These are phyloP conservation scores for Sungouiella blattae DNA, from an alignment of 805 yeast genomes.

Conservation along the genomic window DNA sequence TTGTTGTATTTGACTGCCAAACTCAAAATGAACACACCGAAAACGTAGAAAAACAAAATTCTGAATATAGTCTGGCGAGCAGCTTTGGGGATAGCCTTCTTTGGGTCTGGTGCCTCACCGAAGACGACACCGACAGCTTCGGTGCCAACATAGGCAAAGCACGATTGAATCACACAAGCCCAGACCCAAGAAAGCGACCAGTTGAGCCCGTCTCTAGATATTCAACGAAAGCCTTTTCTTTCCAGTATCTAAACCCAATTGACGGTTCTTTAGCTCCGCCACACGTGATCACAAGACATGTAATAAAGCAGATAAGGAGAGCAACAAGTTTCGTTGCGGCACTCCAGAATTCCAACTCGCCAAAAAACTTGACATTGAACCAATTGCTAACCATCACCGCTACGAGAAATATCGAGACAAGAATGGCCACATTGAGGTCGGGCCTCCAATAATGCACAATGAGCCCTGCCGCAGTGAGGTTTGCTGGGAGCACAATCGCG, in stretches of 20 bases:
- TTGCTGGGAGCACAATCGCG: slow-evolving; percentile 75
- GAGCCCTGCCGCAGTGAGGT: slow-evolving; percentile 69
- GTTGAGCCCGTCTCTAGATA: slow-evolving; percentile 74
- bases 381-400: slow-evolving; percentile 51
- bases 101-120: slow-evolving; percentile 70
- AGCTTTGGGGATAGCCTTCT: slow-evolving; percentile 68
- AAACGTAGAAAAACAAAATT: slow-evolving; percentile 62
- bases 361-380: slow-evolving; percentile 67
- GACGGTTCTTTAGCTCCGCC: slow-evolving; percentile 72
- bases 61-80: slow-evolving; percentile 65
- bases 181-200: slow-evolving; percentile 67
- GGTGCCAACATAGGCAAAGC: slow-evolving; percentile 80
- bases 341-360: slow-evolving; percentile 76
- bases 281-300: slow-evolving; percentile 67
- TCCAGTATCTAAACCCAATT: slow-evolving; percentile 78
- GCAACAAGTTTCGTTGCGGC: slow-evolving; percentile 66
- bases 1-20: slow-evolving; percentile 68
- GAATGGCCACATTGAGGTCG: slow-evolving; percentile 67
- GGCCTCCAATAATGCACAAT: slow-evolving; percentile 35
- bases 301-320: slow-evolving; percentile 63
- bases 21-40: slow-evolving; percentile 66
- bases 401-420: slow-evolving; percentile 68
- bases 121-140: slow-evolving; percentile 74
- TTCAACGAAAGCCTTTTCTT: too few relatives aligned
- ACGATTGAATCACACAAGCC: too few relatives aligned